phyloP scores from a whole-genome alignment of 2,329 filamentous ascomycete genomes.

The Pseudophaeomoniella oleicola region DNA sequence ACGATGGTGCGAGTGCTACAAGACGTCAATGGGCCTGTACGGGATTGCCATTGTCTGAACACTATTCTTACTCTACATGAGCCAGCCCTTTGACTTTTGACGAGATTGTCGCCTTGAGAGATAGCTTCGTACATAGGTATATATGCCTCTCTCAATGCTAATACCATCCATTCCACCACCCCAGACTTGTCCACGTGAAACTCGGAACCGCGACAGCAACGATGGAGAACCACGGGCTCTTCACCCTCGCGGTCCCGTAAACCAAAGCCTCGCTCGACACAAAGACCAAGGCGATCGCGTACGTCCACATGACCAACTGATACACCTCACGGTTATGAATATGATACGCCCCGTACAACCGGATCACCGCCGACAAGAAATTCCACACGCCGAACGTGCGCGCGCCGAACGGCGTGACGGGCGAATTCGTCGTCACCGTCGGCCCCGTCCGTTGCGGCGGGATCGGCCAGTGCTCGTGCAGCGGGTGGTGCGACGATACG shows the following conservation, averaged over 20 bases:
- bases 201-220: slow-evolving; percentile 6
- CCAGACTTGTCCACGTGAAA: neutral
- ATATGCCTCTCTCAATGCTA: no score
- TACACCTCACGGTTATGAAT: slow-evolving; percentile 19
- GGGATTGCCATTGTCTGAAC: no score
- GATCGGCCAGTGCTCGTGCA: neutral
- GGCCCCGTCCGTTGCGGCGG: neutral
- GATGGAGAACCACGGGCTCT: slow-evolving; percentile 12
- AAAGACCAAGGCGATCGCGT: slow-evolving; percentile 17
- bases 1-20: no score
- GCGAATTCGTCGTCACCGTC: neutral
- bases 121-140: no score
- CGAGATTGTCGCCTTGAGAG: no score
- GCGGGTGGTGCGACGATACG: neutral
- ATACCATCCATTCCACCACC: neutral
- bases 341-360: slow-evolving; percentile 20
- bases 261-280: slow-evolving; percentile 15
- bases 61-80: no score
- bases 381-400: slow-evolving; percentile 23
- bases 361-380: slow-evolving; percentile 19
- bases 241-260: slow-evolving; percentile 13
- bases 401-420: slow-evolving; percentile 11
- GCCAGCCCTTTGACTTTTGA: no score
- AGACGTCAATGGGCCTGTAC: no score
- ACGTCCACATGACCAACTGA: slow-evolving; percentile 16